A percentile compares a stretch with the other conserved stretches of the same genome.
Evolutionary conservation across 148 eudicot genomes (phyloP).

Genomic region (Rhododendron molle): DNA sequence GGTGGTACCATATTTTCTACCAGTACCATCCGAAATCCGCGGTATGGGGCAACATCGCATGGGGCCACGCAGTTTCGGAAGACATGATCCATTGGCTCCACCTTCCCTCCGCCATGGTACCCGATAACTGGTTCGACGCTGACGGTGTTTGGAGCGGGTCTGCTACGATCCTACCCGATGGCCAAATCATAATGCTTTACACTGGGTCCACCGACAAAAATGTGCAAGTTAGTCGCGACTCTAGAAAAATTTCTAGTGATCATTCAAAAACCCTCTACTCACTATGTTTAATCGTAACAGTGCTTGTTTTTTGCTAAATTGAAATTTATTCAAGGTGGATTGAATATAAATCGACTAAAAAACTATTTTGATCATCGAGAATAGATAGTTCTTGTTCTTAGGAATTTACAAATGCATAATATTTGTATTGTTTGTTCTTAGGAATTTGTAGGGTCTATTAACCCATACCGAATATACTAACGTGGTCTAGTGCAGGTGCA

Average conservation of each 20-base stretch:
- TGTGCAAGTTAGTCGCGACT: background rate
- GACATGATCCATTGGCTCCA: constrained; percentile 85
- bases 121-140: constrained; percentile 68
- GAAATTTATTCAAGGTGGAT: too few relatives aligned
- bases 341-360: too few relatives aligned
- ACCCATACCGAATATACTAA: background rate
- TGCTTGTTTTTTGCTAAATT: too few relatives aligned
- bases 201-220: constrained; percentile 60
- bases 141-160: constrained; percentile 98
- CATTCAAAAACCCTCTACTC: background rate
- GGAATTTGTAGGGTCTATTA: background rate
- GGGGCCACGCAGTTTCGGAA: constrained; percentile 88
- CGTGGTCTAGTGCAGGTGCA: constrained; percentile 56
- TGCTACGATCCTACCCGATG: constrained; percentile 73
- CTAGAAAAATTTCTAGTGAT: background rate
- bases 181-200: constrained; percentile 72
- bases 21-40: constrained; percentile 91
- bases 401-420: too few relatives aligned
- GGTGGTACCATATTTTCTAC: constrained; percentile 90
- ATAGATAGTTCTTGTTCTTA: too few relatives aligned
- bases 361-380: too few relatives aligned
- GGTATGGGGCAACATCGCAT: constrained; percentile 88
- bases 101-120: constrained; percentile 68
- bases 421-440: too few relatives aligned
- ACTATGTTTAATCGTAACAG: too few relatives aligned